Percentiles rank a stretch among this genome's conserved stretches.
Evolutionary conservation across 2,329 filamentous ascomycete species (phyloP).

Genomic region (Tolypocladium tundrense): DNA sequence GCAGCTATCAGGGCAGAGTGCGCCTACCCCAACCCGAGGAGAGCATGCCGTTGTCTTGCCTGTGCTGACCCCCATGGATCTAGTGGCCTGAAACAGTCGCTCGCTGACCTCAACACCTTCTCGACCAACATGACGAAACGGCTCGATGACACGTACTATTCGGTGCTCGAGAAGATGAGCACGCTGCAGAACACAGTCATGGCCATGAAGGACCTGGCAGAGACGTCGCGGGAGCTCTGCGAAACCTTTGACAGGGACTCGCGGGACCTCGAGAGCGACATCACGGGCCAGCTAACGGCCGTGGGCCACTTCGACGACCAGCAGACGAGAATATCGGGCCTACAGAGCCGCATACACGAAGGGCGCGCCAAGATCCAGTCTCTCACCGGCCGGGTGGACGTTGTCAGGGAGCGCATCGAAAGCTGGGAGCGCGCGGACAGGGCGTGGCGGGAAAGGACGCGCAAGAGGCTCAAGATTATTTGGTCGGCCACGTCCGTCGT

Average conservation of each 20-base stretch:
- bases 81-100: conserved; percentile 33
- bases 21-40: conserved; percentile 4
- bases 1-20: conserved; percentile 21
- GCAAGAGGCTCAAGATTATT: conserved; percentile 48
- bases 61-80: neutral
- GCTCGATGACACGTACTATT: conserved; percentile 66
- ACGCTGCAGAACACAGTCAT: conserved; percentile 53
- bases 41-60: too few relatives aligned
- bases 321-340: conserved; percentile 47
- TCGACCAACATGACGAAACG: conserved; percentile 53
- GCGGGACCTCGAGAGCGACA: conserved; percentile 47
- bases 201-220: conserved; percentile 57
- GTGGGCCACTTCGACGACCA: conserved; percentile 57
- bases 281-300: conserved; percentile 47
- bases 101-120: conserved; percentile 45
- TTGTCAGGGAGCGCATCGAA: conserved; percentile 54
- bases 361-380: conserved; percentile 49
- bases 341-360: conserved; percentile 50
- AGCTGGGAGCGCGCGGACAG: conserved; percentile 56
- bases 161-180: conserved; percentile 58
- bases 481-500: conserved; percentile 49
- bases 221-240: conserved; percentile 47
- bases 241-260: conserved; percentile 50
- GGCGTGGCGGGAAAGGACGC: conserved; percentile 59
- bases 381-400: conserved; percentile 53